Evolutionary conservation across 306 rosid genomes (phyloP), one percentile per base, ranked within the genome.

Genomic region (Glycine latifolia): DNA sequence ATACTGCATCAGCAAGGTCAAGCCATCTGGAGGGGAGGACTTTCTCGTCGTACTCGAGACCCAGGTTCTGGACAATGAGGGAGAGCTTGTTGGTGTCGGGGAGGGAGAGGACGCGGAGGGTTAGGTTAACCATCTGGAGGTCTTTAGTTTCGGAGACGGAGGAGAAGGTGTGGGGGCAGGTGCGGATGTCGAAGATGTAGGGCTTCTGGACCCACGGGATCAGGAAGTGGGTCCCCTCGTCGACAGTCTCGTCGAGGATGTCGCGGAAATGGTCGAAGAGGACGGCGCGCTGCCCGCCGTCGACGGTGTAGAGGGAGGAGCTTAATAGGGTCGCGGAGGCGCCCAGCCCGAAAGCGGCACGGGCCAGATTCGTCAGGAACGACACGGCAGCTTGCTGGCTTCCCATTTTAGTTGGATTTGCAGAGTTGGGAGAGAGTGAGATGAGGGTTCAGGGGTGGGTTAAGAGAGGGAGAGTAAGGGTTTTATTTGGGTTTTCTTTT

Each of bases 171-270:
- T 94, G 97, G 16, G 98, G 95, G 1, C 94, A 81, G 7, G 98
- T 94, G 5, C 98, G 91, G 62, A 94, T 94, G 65, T 95, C 99
- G 78, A 95, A 95, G 75, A 95, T 83, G 89, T 87, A 95, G 15
- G 97, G 97, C 79, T 95, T 95, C 75, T 95, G 99, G 31, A 95
- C 97, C 99, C 99, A 93, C 9, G 99, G 99, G 80, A 93, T 55
- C 4, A 95, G 88, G 87, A 95, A 95, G 14, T 93, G 99, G 7
- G 99, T 95, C 0, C 97, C 99, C 14, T 94, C 98, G 6, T 88
- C 88, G 0, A 85, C 78, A 8, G 88, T 76, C 0, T 80, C 73
- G 2, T 91, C 93, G 0, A 93, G 93, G 2, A 95, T 92, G 2
- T 97, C 97, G 0, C 97, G 95, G 85, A 95, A 91, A 0, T 97